Evolutionary conservation across 2,329 filamentous ascomycete species (phyloP), one percentile per base, ranked within the genome.

Genomic region (Domatiomyces globalis): DNA sequence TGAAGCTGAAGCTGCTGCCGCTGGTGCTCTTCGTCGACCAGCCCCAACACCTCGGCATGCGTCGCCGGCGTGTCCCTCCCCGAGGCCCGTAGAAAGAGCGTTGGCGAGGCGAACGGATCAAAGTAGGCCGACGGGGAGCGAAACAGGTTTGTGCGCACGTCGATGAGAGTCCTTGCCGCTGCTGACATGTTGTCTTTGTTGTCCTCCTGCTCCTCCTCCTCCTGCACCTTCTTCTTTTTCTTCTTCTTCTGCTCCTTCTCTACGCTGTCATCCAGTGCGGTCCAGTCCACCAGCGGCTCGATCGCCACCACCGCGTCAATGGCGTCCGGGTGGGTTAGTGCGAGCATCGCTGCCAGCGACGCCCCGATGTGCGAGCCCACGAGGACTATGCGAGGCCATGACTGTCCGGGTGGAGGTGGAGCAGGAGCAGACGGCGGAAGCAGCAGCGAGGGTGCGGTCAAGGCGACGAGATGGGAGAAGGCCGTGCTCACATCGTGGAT

Each of bases 61-160:
- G 45, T 25, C 53, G 48, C 25, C 51, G 58, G 69, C 4, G 66
- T 66, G 44, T 70, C 66, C 48, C 65, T 63, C 0, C 69, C 69
- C 0, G 69, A 56, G 0, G 69, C 67, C 19, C 70, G 66, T 7
- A 72, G 63, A 47, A 71, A 69, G 5, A 71, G 54, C 3, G 67
- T 58, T 0, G 70, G 70, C 3, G 67, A 70, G 0, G 70, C 69
- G 51, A 72, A 72, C 0, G 67, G 56, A 52, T 72, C 69, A 45
- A 71, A 72, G 55, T 66, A 71, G 9, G 62, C 62, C 25, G 66
- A 64, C 18, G 69, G 66, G 0, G 59, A 63, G 6, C 58, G 43
- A 53, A 72, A 72, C 18, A 69, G 60, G 6, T 46, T 48, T 25
- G 63, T 62, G 2, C 70, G 63, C 2, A 71, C 55, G 49, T 69